Conservation (phyloP, 495 filamentous ascomycete species). For the Penicillium canescens region DNA sequence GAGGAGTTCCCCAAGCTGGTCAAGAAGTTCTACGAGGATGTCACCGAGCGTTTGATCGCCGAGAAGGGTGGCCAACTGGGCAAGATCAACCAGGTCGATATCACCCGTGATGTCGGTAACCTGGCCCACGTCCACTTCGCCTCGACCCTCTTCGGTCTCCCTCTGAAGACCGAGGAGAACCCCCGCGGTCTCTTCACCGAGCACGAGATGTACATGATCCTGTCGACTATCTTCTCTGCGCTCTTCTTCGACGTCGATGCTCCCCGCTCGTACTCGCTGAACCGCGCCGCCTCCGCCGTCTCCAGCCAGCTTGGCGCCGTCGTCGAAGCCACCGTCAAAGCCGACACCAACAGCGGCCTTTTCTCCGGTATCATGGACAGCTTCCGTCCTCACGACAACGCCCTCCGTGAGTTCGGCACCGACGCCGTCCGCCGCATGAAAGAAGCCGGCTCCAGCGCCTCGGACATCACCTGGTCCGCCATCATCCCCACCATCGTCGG, state of each 20-base stretch:
- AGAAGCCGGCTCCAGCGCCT: constrained; percentile 61
- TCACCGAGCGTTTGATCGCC: constrained; percentile 62
- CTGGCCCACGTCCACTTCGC: constrained; percentile 72
- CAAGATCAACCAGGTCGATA: constrained; percentile 67
- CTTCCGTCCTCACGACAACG: constrained; percentile 51
- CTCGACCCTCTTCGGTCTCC: constrained; percentile 69
- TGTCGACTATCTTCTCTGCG: constrained; percentile 63
- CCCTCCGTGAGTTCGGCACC: constrained; percentile 65
- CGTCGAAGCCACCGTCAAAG: constrained; percentile 66
- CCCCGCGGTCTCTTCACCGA: constrained; percentile 72
- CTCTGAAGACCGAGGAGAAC: constrained; percentile 69
- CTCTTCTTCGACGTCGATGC: constrained; percentile 58
- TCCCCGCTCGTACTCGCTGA: constrained; percentile 54
- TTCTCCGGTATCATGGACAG: constrained; percentile 58
- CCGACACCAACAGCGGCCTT: constrained; percentile 55
- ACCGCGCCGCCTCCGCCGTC: constrained; percentile 62
- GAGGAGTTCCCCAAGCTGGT: constrained; percentile 52
- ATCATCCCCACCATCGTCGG: constrained; percentile 62
- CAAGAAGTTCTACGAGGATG: constrained; percentile 59
- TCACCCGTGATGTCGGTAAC: constrained; percentile 76
- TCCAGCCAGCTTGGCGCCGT: constrained; percentile 61
- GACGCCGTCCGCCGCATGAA: constrained; percentile 69
- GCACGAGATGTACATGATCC: constrained; percentile 75
- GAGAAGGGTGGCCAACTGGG: constrained; percentile 62
- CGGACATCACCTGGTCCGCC: constrained; percentile 74